Evolutionary conservation across 495 filamentous ascomycete genomes (phyloP), one percentile per base, ranked within the genome.

Genomic region (Aspergillus saccharolyticus): DNA sequence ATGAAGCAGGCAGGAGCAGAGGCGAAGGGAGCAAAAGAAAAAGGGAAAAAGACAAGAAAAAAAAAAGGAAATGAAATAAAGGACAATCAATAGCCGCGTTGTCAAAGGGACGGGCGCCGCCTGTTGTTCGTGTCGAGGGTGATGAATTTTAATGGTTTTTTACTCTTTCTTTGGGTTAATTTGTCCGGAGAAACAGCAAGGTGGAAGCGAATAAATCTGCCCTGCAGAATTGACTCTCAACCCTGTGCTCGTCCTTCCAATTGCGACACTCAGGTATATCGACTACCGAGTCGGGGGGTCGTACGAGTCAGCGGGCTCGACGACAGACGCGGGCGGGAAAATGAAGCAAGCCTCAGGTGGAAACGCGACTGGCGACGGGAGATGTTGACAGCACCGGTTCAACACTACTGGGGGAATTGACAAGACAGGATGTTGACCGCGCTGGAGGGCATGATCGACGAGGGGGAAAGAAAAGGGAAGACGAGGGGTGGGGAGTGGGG

Each of bases 371-470:
- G 52, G 52, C 33, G 10, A 39, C 33, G 33, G 33, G 33, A 39
- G 46, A 19, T 46, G 30, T 28, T 47, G 17, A 12, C 33, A 39
- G 33, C 57, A 60, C 56, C 53, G 46, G 24, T 47, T 60, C 53
- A 66, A 63, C 64, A 60, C 58, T 59, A 54, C 64, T 61, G 59
- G 39, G 21, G 44, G 54, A 63, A 63, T 63, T 66, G 64, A 63
- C 53, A 58, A 55, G 52, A 47, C 56, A 59, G 58, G 56, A 51
- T 52, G 52, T 46, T 52, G 15, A 21, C 56, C 54, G 57, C 51
- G 61, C 49, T 54, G 53, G 57, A 53, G 54, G 61, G 53, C 64
- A 66, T 66, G 64, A 60, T 63, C 61, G 64, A 63, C 56, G 50
- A 39, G 45, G 17, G 54, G 33, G 19, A 42, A 42, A 56, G 49